Evolutionary conservation across 345 rosid genomes (phyloP).

Genomic region (Eucalyptus coolabah): DNA sequence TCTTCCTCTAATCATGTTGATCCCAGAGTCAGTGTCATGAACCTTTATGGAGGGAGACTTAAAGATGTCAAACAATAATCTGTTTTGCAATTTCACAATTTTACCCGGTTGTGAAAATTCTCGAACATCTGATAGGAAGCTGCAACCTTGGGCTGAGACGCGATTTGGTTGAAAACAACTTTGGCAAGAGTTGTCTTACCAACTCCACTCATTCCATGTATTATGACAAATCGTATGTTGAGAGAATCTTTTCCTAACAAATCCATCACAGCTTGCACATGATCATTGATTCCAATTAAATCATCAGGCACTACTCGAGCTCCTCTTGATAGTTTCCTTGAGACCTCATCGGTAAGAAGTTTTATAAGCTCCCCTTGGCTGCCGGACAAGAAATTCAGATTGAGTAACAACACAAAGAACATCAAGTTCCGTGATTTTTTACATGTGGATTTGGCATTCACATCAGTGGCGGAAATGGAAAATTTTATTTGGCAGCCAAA

Average conservation of each 20-base stretch:
- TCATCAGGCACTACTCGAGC: neutral
- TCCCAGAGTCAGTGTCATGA: neutral
- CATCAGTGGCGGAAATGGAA: neutral
- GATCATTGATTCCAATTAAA: neutral
- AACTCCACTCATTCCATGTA: neutral
- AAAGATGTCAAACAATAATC: neutral
- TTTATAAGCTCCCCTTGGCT: neutral
- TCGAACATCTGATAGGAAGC: neutral
- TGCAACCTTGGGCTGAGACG: neutral
- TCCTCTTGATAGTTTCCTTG: neutral
- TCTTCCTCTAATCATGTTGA: neutral
- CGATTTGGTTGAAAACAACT: neutral
- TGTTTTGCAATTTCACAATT: neutral
- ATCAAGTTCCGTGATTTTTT: neutral
- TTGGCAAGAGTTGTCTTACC: conserved; percentile 3
- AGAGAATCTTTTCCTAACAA: neutral
- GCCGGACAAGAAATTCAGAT: neutral
- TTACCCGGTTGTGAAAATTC: neutral
- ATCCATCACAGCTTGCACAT: neutral
- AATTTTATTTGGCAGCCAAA: neutral
- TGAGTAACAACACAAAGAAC: neutral
- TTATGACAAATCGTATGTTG: neutral
- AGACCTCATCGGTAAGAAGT: neutral
- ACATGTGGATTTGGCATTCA: neutral
- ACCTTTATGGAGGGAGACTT: neutral